Evolutionary conservation across 768 basidiomycete species (phyloP), one percentile per base, ranked within the genome.

Genomic region (Suillus tomentosus): DNA sequence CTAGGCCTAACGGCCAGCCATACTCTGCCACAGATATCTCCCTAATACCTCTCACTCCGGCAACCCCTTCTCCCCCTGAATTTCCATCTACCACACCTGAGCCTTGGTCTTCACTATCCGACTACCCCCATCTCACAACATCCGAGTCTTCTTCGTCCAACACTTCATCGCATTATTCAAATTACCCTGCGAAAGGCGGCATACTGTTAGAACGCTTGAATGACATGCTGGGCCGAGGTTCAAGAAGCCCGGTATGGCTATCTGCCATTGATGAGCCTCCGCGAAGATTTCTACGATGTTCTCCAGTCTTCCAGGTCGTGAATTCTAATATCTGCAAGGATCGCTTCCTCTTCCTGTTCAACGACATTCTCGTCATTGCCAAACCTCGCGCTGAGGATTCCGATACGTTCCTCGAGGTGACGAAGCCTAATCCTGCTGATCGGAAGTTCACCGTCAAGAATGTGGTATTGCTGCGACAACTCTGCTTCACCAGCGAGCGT

Each of bases 321-420:
- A 95, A 97, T 76, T 83, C 88, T 48, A 91, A 96, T 76, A 95
- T 92, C 0, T 91, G 95, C 75, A 98, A 99, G 76, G 95, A 98
- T 72, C 89, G 97, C 13, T 94, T 94, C 79, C 84, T 99, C 11
- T 96, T 99, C 80, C 84, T 99, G n/a, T 99, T 99, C 84, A 94
- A 81, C 75, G 97, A 99, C 74, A 85, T 99, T 61, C 85, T 99
- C 62, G 85, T 99, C 75, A 86, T 99, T 68, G 90, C 96, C 47
- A 99, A 99, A 75, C 95, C 95, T 14, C 82, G 95, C 64, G 79
- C 87, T 61, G 84, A 86, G 43, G 88, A 91, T 51, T 83, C 85
- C 58, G 90, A 92, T 66, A 78, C 80, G 42, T 80, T 87, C 40
- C 76, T 87, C 55, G 89, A 90, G 69, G 73, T 79, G 60, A 77